Evolutionary conservation across 352 stramenopile species (phyloP).

Genomic region (Globisporangium yorkense): DNA sequence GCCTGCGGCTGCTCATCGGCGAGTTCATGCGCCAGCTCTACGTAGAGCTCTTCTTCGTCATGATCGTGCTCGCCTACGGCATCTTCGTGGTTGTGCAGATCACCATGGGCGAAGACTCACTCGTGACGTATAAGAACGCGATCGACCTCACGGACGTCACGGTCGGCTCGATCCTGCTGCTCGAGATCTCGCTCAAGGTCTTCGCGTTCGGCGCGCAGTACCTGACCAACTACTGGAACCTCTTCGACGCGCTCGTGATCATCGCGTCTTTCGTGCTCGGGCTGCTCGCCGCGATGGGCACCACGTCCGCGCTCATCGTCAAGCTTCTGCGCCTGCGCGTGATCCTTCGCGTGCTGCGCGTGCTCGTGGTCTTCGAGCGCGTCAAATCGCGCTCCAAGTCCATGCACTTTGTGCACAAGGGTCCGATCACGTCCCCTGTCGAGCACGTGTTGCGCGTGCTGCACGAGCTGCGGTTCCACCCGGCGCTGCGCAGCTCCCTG

Average conservation of each 20-base stretch:
- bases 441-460: slow-evolving; percentile 73
- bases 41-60: slow-evolving; percentile 86
- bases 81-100: slow-evolving; percentile 83
- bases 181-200: slow-evolving; percentile 77
- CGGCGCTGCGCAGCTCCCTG: slow-evolving; percentile 42
- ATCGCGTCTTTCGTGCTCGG: slow-evolving; percentile 71
- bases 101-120: slow-evolving; percentile 50
- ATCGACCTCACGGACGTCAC: slow-evolving; percentile 82
- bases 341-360: slow-evolving; percentile 69
- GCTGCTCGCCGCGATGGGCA: slow-evolving; percentile 53
- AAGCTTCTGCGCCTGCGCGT: slow-evolving; percentile 71
- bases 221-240: slow-evolving; percentile 57
- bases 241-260: slow-evolving; percentile 82
- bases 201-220: slow-evolving; percentile 73
- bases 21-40: slow-evolving; percentile 81
- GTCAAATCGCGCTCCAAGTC: slow-evolving; percentile 70
- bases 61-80: slow-evolving; percentile 82
- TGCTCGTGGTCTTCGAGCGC: slow-evolving; percentile 86
- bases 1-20: slow-evolving; percentile 45
- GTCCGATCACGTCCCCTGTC: slow-evolving; percentile 67
- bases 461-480: slow-evolving; percentile 76
- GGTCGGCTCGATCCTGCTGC: slow-evolving; percentile 73
- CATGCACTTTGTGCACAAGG: slow-evolving; percentile 72
- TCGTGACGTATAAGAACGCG: slow-evolving; percentile 49
- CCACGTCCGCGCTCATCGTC: slow-evolving; percentile 47